Percentiles rank a stretch among this genome's conserved stretches.
These are phyloP conservation scores for Nothomitra cinnamomea DNA, from an alignment of 2,329 filamentous ascomycete genomes.

Conservation along the genomic window DNA sequence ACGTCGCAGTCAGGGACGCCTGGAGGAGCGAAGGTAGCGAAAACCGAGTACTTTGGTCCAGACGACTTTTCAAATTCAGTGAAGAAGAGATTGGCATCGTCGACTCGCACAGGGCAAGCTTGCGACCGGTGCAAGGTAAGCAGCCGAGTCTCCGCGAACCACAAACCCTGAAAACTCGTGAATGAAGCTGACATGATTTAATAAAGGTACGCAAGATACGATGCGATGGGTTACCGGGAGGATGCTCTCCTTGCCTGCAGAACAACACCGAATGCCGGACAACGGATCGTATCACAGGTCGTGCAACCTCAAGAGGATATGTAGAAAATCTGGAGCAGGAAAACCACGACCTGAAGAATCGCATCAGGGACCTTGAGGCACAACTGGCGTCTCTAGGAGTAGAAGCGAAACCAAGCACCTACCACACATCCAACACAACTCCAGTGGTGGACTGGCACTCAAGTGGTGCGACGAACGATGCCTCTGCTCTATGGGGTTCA, in stretches of 20 bases:
- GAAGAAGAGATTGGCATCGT: conserved; percentile 35
- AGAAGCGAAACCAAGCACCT: conserved; percentile 34
- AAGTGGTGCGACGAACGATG: background rate
- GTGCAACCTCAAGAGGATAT: conserved; percentile 63
- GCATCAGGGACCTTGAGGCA: conserved; percentile 51
- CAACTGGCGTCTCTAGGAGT: conserved; percentile 43
- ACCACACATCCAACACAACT: conserved; percentile 20
- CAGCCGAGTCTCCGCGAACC: conserved; percentile 2
- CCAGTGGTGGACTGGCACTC: conserved; percentile 11
- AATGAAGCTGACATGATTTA: background rate
- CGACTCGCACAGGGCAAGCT: conserved; percentile 58
- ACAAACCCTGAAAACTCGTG: background rate
- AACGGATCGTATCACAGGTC: conserved; percentile 72
- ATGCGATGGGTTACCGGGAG: conserved; percentile 64
- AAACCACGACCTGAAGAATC: conserved; percentile 46
- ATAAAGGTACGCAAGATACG: conserved; percentile 65
- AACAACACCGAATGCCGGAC: conserved; percentile 66
- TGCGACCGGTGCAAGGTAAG: conserved; percentile 76
- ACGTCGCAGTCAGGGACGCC: background rate
- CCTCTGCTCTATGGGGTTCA: background rate
- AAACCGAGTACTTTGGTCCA: conserved; percentile 13
- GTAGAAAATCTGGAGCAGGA: conserved; percentile 60
- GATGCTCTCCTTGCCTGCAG: conserved; percentile 66
- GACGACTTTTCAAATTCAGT: conserved; percentile 27
- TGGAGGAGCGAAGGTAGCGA: conserved; percentile 13